A percentile compares a stretch with the other conserved stretches of the same genome.
phyloP scores from a whole-genome alignment of 768 basidiomycete genomes.

The Xerocomus potaroensis region DNA sequence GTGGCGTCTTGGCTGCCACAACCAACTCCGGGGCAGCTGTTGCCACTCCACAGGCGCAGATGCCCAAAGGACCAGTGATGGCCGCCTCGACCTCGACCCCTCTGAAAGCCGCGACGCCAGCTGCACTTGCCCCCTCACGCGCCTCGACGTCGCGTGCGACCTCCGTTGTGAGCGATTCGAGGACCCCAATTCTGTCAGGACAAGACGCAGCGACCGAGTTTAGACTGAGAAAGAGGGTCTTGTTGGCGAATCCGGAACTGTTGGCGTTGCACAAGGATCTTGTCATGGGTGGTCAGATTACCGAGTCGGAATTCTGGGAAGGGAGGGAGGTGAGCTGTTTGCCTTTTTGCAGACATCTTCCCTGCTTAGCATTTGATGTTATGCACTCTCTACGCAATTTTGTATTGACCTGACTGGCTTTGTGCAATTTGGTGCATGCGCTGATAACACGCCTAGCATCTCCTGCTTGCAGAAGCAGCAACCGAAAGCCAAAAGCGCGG shows the following conservation, averaged over 20 bases:
- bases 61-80: conserved; percentile 24
- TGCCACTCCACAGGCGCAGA: conserved; percentile 13
- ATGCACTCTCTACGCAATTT: no score
- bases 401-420: conserved; percentile 9
- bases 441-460: conserved; percentile 44
- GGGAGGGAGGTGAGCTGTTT: conserved; percentile 69
- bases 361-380: background rate
- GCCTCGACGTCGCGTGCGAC: conserved; percentile 55
- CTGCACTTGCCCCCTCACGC: conserved; percentile 32
- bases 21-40: conserved; percentile 10
- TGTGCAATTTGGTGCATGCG: background rate
- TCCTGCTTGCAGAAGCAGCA: conserved; percentile 72
- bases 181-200: conserved; percentile 52
- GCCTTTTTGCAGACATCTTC: background rate
- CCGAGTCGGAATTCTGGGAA: conserved; percentile 96
- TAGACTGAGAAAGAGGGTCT: conserved; percentile 71
- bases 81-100: conserved; percentile 12
- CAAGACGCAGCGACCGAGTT: conserved; percentile 65
- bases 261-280: conserved; percentile 81
- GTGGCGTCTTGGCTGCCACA: conserved; percentile 18
- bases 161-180: conserved; percentile 54
- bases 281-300: conserved; percentile 79
- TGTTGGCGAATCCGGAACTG: conserved; percentile 74
- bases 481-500: conserved; percentile 72
- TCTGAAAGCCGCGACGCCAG: conserved; percentile 31